These are phyloP conservation scores for Colletotrichum gloeosporioides DNA, from an alignment of 2,329 filamentous ascomycete genomes.

Conservation along the genomic window DNA sequence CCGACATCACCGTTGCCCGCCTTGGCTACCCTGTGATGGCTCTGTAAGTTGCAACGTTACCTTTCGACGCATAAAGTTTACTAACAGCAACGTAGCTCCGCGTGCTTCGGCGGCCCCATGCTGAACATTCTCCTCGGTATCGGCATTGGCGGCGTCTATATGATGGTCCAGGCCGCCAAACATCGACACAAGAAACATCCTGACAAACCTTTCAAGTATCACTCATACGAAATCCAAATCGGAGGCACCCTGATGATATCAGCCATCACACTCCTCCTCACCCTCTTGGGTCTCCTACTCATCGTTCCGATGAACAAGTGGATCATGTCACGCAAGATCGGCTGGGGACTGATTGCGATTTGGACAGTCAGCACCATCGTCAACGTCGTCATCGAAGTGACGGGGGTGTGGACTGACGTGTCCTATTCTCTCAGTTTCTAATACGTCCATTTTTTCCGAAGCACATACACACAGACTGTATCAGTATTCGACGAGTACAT, in stretches of 20 bases:
- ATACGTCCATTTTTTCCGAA: neutral
- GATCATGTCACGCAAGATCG: slow-evolving; percentile 83
- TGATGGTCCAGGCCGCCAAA: slow-evolving; percentile 77
- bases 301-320: slow-evolving; percentile 85
- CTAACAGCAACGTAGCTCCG: slow-evolving; percentile 59
- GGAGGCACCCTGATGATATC: slow-evolving; percentile 86
- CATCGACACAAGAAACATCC: slow-evolving; percentile 72
- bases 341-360: slow-evolving; percentile 77
- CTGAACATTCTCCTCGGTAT: slow-evolving; percentile 96
- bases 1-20: slow-evolving; percentile 91
- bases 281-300: slow-evolving; percentile 78
- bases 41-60: slow-evolving; percentile 49
- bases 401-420: slow-evolving; percentile 54
- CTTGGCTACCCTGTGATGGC: slow-evolving; percentile 98
- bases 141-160: slow-evolving; percentile 87
- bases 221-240: slow-evolving; percentile 83
- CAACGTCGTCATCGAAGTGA: slow-evolving; percentile 83
- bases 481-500: neutral
- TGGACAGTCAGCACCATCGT: slow-evolving; percentile 82
- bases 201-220: slow-evolving; percentile 66
- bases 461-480: neutral
- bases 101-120: slow-evolving; percentile 98
- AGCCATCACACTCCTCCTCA: slow-evolving; percentile 81
- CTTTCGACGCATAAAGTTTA: neutral
- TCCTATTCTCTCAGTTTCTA: slow-evolving; percentile 23